Conservation (phyloP, 345 rosid species). For the Acer campestre region DNA sequence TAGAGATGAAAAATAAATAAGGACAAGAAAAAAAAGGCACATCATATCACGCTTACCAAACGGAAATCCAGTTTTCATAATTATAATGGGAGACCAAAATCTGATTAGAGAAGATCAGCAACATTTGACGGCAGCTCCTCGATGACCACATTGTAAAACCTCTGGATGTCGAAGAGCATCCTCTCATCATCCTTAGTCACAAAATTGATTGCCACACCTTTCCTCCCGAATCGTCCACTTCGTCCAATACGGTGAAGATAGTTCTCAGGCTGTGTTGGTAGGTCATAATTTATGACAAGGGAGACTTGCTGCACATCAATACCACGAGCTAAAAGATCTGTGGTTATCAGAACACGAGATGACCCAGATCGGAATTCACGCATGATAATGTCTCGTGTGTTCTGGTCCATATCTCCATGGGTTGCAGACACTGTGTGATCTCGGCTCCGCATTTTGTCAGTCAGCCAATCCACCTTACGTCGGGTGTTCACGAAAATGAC, state of each 20-base stretch:
- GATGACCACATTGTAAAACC: slow-evolving; percentile 56
- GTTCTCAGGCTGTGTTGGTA: slow-evolving; percentile 76
- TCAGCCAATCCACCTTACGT: slow-evolving; percentile 80
- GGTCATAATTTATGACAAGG: slow-evolving; percentile 67
- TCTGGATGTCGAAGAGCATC: slow-evolving; percentile 67
- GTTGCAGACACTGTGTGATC: slow-evolving; percentile 81
- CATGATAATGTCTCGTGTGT: slow-evolving; percentile 77
- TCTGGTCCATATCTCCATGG: slow-evolving; percentile 82
- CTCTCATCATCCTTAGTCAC: slow-evolving; percentile 58
- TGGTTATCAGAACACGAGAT: slow-evolving; percentile 70
- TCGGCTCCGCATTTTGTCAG: slow-evolving; percentile 68
- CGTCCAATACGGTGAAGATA: slow-evolving; percentile 76
- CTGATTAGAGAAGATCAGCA: slow-evolving; percentile 55
- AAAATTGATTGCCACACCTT: slow-evolving; percentile 73
- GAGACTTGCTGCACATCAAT: slow-evolving; percentile 81
- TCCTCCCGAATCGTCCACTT: slow-evolving; percentile 81
- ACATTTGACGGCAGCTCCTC: slow-evolving; percentile 65
- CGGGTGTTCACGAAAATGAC: slow-evolving; percentile 77
- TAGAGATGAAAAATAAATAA: not conserved
- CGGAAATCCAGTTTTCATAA: not conserved
- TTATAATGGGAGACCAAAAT: slow-evolving; percentile 4
- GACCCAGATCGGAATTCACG: slow-evolving; percentile 79
- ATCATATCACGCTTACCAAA: slow-evolving; percentile 18
- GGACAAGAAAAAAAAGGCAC: not conserved
- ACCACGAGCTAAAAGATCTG: slow-evolving; percentile 77